phyloP scores from a whole-genome alignment of 2,329 filamentous ascomycete species.

The Elsinoe batatas region DNA sequence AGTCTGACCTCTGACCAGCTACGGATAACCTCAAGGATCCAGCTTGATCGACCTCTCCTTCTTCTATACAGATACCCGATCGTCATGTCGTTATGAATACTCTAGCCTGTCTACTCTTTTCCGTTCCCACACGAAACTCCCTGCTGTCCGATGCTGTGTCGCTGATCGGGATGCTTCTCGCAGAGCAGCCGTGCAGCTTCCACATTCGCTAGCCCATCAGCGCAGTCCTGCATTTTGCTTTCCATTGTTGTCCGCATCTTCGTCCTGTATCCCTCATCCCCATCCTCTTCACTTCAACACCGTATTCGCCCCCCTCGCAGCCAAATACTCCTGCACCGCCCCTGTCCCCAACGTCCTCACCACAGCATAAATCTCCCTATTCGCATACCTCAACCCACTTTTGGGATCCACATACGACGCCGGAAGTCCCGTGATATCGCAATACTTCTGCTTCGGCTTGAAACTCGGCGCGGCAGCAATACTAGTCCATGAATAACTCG shows the following conservation, averaged over 20 bases:
- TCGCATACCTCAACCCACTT: slow-evolving; percentile 82
- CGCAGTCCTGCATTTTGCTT: no score
- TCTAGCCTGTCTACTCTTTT: background rate
- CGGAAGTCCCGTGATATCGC: slow-evolving; percentile 88
- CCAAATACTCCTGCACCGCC: slow-evolving; percentile 77
- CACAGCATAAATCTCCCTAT: slow-evolving; percentile 80
- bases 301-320: slow-evolving; percentile 83
- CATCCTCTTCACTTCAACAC: slow-evolving; percentile 62
- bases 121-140: background rate
- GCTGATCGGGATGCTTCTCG: no score
- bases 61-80: background rate
- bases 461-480: slow-evolving; percentile 90
- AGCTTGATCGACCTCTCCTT: slow-evolving; percentile 36
- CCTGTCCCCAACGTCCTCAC: slow-evolving; percentile 74
- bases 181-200: no score
- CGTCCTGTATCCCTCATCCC: no score
- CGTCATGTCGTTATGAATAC: background rate
- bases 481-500: slow-evolving; percentile 77
- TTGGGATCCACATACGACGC: slow-evolving; percentile 92
- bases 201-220: no score
- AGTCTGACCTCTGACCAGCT: slow-evolving; percentile 39
- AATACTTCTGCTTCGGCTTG: slow-evolving; percentile 73
- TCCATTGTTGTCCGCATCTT: no score
- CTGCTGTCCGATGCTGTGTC: no score
- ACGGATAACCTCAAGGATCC: slow-evolving; percentile 78